Evolutionary conservation across 352 stramenopile genomes (phyloP).

Genomic region (Aphanomyces stellatus): DNA sequence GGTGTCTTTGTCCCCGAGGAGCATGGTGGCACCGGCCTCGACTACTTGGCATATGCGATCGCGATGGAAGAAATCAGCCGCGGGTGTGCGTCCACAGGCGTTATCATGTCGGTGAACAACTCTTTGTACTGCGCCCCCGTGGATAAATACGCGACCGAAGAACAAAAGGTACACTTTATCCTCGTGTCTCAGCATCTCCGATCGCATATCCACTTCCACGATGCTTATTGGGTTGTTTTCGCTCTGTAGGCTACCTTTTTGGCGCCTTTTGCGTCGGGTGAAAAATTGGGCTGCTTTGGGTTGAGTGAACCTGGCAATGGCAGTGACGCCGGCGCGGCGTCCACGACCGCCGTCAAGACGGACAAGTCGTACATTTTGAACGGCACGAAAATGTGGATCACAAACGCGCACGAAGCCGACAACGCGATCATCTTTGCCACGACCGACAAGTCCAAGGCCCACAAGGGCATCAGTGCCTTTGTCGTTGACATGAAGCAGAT

Average conservation of each 20-base stretch:
- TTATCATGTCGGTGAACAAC: slow-evolving; percentile 95
- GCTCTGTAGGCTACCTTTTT: slow-evolving; percentile 56
- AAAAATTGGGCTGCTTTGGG: slow-evolving; percentile 93
- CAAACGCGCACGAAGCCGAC: slow-evolving; percentile 90
- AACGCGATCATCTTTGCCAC: slow-evolving; percentile 95
- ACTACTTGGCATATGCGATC: slow-evolving; percentile 96
- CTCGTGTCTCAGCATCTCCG: background rate
- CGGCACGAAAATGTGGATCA: slow-evolving; percentile 97
- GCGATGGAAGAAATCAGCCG: slow-evolving; percentile 97
- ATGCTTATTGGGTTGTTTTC: background rate
- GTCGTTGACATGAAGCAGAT: slow-evolving; percentile 91
- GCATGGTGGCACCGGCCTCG: slow-evolving; percentile 87
- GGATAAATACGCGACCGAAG: slow-evolving; percentile 87
- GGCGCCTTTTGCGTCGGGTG: slow-evolving; percentile 83
- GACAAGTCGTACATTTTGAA: slow-evolving; percentile 92
- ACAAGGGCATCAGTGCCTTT: slow-evolving; percentile 96
- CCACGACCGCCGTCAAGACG: slow-evolving; percentile 81
- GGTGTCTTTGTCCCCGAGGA: slow-evolving; percentile 87
- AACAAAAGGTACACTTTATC: slow-evolving; percentile 65
- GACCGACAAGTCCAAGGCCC: slow-evolving; percentile 92
- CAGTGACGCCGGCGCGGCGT: slow-evolving; percentile 89
- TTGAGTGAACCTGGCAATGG: slow-evolving; percentile 91
- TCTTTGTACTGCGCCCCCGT: slow-evolving; percentile 94
- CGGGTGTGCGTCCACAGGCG: slow-evolving; percentile 91
- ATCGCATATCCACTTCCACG: background rate